Conservation (phyloP, 2,329 filamentous ascomycete species). For the Beauveria asiatica region DNA sequence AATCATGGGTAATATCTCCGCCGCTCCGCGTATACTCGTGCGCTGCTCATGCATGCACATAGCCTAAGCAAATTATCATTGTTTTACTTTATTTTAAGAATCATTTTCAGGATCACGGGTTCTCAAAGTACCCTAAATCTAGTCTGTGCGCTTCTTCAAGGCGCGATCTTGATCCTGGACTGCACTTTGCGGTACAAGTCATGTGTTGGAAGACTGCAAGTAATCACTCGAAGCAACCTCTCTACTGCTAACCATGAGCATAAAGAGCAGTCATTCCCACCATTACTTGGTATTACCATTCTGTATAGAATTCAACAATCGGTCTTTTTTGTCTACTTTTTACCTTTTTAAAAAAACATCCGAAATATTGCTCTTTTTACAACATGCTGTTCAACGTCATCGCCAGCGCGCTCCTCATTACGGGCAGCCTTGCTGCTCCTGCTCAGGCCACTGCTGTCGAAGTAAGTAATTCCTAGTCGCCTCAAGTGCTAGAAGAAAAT, state of each 20-base stretch:
- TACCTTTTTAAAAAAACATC: neutral
- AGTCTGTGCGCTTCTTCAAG: neutral
- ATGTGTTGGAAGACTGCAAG: neutral
- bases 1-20: neutral
- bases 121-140: neutral
- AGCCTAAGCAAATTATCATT: neutral
- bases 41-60: too few species aligned
- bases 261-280: neutral
- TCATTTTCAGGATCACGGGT: neutral
- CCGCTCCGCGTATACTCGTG: too few species aligned
- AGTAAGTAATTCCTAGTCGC: neutral
- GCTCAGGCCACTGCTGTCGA: neutral
- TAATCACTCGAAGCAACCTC: neutral
- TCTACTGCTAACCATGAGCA: neutral
- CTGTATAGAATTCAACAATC: neutral
- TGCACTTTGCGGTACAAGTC: neutral
- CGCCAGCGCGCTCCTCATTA: neutral
- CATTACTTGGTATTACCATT: neutral
- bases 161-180: neutral
- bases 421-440: neutral
- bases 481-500: neutral
- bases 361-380: neutral
- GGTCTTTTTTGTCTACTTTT: neutral
- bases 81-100: neutral
- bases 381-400: neutral